phyloP scores from a whole-genome alignment of 768 basidiomycete species.

The Serendipita sp. region DNA sequence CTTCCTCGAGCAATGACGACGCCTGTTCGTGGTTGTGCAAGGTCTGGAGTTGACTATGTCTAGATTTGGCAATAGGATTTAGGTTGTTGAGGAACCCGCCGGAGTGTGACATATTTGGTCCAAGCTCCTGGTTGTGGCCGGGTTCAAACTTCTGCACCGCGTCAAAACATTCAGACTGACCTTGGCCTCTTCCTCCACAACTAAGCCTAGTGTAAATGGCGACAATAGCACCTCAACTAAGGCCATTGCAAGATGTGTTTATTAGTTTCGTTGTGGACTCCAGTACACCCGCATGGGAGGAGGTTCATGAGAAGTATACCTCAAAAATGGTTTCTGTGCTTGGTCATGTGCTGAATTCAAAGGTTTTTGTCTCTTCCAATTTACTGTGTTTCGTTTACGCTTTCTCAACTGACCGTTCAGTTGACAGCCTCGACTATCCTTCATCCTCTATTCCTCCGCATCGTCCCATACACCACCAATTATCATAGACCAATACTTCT shows the following conservation, averaged over 20 bases:
- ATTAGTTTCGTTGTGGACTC: slow-evolving; percentile 1
- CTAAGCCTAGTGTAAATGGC: not conserved
- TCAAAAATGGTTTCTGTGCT: not conserved
- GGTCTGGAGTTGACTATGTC: not conserved
- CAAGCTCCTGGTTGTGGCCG: not conserved
- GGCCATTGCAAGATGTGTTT: not conserved
- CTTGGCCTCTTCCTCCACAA: no score
- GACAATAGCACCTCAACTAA: not conserved
- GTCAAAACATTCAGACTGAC: not conserved
- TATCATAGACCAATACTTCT: not conserved
- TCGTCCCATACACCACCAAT: not conserved
- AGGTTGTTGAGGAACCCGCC: not conserved
- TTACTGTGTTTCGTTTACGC: not conserved
- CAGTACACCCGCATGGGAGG: not conserved
- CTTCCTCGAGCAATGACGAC: not conserved
- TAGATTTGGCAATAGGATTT: not conserved
- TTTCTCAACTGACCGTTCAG: not conserved
- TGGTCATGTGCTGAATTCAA: not conserved
- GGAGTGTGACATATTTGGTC: slow-evolving; percentile 1
- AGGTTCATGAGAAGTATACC: not conserved
- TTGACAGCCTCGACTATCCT: not conserved
- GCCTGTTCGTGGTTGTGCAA: not conserved
- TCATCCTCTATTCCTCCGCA: not conserved
- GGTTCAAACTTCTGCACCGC: no score
- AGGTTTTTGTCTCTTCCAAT: not conserved